Evolutionary conservation across 805 yeast genomes (phyloP).

Genomic region (Yamadazyma sp.): DNA sequence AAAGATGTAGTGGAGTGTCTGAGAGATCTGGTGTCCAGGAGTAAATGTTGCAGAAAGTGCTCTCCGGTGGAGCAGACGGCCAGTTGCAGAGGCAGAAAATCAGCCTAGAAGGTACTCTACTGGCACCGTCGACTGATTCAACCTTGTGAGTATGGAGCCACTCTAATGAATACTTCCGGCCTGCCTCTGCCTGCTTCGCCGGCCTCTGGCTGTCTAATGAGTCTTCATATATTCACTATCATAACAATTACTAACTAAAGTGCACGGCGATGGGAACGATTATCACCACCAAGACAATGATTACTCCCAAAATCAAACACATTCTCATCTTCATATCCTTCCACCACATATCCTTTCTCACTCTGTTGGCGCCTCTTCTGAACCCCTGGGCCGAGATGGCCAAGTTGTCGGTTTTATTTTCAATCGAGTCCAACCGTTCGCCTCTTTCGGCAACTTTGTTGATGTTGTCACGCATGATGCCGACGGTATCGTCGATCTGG

Average conservation of each 20-base stretch:
- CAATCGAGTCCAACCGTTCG: slow-evolving; percentile 87
- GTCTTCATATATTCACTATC: no score
- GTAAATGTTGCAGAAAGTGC: no score
- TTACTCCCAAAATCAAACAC: slow-evolving; percentile 75
- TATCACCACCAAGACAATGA: slow-evolving; percentile 79
- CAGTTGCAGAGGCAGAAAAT: no score
- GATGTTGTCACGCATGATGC: slow-evolving; percentile 95
- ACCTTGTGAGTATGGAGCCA: no score
- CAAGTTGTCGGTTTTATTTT: slow-evolving; percentile 88
- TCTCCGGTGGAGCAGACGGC: no score
- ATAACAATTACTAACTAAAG: slow-evolving; percentile 44
- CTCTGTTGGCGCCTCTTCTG: slow-evolving; percentile 95
- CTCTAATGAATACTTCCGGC: no score
- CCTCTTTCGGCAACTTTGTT: slow-evolving; percentile 94
- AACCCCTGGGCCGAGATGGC: slow-evolving; percentile 93
- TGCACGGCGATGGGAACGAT: slow-evolving; percentile 94
- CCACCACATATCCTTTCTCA: slow-evolving; percentile 99
- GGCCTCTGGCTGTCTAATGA: no score
- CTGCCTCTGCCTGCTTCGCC: no score
- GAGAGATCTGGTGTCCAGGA: no score
- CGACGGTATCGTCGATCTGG: slow-evolving; percentile 93
- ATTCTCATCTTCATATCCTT: slow-evolving; percentile 95
- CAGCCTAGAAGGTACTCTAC: no score
- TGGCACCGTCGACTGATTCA: no score
- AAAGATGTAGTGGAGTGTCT: no score